A percentile compares a stretch with the other conserved stretches of the same genome.
Evolutionary conservation across 2,329 filamentous ascomycete genomes (phyloP).

Genomic region (Xylariaceae sp.): DNA sequence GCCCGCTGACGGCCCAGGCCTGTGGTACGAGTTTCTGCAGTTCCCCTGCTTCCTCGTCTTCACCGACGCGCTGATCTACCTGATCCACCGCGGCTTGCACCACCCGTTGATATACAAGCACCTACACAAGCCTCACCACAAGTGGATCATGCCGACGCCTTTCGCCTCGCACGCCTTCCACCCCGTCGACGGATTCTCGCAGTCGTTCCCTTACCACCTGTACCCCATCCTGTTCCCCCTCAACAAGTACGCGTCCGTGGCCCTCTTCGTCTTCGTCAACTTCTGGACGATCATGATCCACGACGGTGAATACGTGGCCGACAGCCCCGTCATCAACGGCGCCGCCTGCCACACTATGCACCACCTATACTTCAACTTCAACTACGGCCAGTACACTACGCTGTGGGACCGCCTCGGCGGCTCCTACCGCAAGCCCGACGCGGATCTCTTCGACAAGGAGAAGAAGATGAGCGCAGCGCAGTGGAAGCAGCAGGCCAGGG

Average conservation of each 20-base stretch:
- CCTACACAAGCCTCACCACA: slow-evolving; percentile 96
- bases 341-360: slow-evolving; percentile 93
- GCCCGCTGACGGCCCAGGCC: slow-evolving; percentile 68
- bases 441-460: slow-evolving; percentile 78
- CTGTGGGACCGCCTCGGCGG: slow-evolving; percentile 85
- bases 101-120: slow-evolving; percentile 74
- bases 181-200: slow-evolving; percentile 83
- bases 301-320: slow-evolving; percentile 89
- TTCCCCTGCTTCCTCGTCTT: slow-evolving; percentile 78
- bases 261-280: slow-evolving; percentile 87
- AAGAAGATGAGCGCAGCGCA: slow-evolving; percentile 78
- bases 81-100: slow-evolving; percentile 73
- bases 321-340: slow-evolving; percentile 88
- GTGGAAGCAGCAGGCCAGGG: slow-evolving; percentile 72
- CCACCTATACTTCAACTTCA: slow-evolving; percentile 83
- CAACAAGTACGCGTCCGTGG: slow-evolving; percentile 83
- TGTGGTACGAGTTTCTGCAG: slow-evolving; percentile 74
- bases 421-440: slow-evolving; percentile 81
- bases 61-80: slow-evolving; percentile 75
- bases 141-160: slow-evolving; percentile 98
- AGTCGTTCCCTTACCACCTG: slow-evolving; percentile 86
- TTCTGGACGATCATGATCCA: slow-evolving; percentile 97
- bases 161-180: slow-evolving; percentile 94
- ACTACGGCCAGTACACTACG: slow-evolving; percentile 93
- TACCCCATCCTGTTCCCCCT: slow-evolving; percentile 92